phyloP scores from a whole-genome alignment of 2,329 filamentous ascomycete species.

The Colletotrichum falcatum region DNA sequence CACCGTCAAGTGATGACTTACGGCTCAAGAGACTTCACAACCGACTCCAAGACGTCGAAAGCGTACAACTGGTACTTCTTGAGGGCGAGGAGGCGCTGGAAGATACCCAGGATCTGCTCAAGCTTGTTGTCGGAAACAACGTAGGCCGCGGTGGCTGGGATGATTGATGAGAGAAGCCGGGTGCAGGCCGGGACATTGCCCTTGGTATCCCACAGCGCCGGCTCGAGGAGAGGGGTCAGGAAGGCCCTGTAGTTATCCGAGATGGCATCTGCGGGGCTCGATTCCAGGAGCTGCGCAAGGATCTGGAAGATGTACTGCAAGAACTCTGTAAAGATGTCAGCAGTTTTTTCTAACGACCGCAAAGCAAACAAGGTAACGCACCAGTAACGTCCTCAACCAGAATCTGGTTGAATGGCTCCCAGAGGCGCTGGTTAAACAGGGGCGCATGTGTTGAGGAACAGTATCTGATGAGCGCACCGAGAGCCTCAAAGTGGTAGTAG shows the following conservation, averaged over 20 bases:
- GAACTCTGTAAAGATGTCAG: conserved; percentile 74
- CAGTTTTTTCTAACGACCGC: neutral
- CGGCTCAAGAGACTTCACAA: conserved; percentile 79
- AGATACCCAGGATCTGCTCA: conserved; percentile 91
- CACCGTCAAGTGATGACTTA: conserved; percentile 57
- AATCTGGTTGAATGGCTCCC: conserved; percentile 84
- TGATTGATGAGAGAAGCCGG: conserved; percentile 84
- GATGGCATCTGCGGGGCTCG: conserved; percentile 81
- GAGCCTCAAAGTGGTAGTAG: conserved; percentile 96
- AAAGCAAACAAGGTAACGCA: conserved; percentile 51
- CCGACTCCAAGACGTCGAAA: conserved; percentile 89
- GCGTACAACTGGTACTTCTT: conserved; percentile 88
- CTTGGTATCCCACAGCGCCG: conserved; percentile 88
- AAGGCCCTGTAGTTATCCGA: conserved; percentile 85
- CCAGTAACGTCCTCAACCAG: conserved; percentile 85
- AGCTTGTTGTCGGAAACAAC: conserved; percentile 85
- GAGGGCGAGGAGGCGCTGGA: conserved; percentile 86
- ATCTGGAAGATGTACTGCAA: conserved; percentile 97
- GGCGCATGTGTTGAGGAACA: conserved; percentile 73
- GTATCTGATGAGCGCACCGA: conserved; percentile 89
- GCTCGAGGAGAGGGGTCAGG: conserved; percentile 81
- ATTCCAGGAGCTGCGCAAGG: conserved; percentile 89
- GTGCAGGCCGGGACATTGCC: conserved; percentile 94
- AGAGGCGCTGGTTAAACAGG: conserved; percentile 83
- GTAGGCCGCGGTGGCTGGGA: conserved; percentile 78